Percentiles rank a stretch among this genome's conserved stretches.
These are phyloP conservation scores for Lophium mytilinum DNA, from an alignment of 495 filamentous ascomycete species.

Conservation along the genomic window DNA sequence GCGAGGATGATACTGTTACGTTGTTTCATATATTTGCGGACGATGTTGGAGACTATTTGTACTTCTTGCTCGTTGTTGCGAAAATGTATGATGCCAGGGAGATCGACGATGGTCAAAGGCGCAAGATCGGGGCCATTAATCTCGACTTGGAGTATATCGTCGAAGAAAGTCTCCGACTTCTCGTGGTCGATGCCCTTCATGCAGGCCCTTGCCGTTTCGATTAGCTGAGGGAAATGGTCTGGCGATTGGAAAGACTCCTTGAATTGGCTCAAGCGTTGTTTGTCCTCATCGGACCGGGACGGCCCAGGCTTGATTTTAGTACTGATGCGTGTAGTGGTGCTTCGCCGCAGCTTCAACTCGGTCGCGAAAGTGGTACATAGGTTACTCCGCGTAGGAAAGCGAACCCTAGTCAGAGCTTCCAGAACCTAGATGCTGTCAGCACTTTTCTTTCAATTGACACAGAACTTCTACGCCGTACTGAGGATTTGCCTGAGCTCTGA, in stretches of 20 bases:
- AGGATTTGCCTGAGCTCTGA: too few species aligned
- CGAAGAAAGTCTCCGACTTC: constrained; percentile 6
- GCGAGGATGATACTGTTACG: constrained; percentile 54
- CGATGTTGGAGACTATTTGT: not conserved
- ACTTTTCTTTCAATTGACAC: too few species aligned
- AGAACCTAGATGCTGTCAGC: constrained; percentile 16
- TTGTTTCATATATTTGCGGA: constrained; percentile 11
- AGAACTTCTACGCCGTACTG: too few species aligned
- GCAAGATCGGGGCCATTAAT: constrained; percentile 7
- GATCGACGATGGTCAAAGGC: constrained; percentile 16
- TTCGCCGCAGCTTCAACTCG: constrained; percentile 7
- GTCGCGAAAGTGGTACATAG: constrained; percentile 17
- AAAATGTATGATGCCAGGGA: constrained; percentile 17
- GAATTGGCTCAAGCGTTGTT: constrained; percentile 5
- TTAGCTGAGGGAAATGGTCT: constrained; percentile 9
- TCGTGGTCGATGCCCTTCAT: not conserved
- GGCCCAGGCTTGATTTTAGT: constrained; percentile 8
- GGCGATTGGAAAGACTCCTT: constrained; percentile 1
- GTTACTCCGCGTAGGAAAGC: constrained; percentile 13
- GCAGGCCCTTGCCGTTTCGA: constrained; percentile 7
- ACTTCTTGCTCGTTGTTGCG: constrained; percentile 1
- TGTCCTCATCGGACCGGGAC: constrained; percentile 5
- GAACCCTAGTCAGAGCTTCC: constrained; percentile 9
- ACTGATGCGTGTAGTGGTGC: not conserved
- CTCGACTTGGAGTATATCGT: constrained; percentile 12